Evolutionary conservation across 2,329 filamentous ascomycete species (phyloP).

Genomic region (Cucurbitaria berberidis): DNA sequence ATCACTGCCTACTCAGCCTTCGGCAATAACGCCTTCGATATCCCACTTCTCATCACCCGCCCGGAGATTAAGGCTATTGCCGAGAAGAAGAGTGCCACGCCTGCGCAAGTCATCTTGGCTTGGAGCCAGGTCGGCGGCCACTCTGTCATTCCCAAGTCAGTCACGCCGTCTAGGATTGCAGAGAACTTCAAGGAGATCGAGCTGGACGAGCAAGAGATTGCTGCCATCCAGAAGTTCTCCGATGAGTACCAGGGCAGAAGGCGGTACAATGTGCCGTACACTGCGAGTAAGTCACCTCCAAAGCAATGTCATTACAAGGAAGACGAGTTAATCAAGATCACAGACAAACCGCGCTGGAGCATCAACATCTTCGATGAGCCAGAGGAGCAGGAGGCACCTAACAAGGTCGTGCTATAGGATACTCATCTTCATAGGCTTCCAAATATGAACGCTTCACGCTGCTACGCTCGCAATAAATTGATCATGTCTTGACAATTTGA

Average conservation of each 20-base stretch:
- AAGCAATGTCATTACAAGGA: background rate
- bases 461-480: background rate
- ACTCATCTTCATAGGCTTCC: background rate
- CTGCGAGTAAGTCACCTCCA: constrained; percentile 40
- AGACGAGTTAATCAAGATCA: background rate
- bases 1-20: constrained; percentile 53
- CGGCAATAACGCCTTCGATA: constrained; percentile 49
- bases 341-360: constrained; percentile 44
- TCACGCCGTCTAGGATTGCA: constrained; percentile 32
- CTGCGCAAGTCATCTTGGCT: constrained; percentile 80
- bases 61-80: constrained; percentile 73
- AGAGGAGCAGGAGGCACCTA: constrained; percentile 39
- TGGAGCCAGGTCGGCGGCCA: constrained; percentile 77
- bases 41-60: constrained; percentile 69
- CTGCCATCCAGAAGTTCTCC: constrained; percentile 55
- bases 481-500: too few species aligned
- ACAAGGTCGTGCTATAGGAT: constrained; percentile 18
- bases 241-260: constrained; percentile 49
- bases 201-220: constrained; percentile 28
- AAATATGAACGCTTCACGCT: background rate
- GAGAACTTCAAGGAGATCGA: constrained; percentile 42
- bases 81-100: constrained; percentile 66
- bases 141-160: constrained; percentile 40
- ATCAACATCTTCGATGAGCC: constrained; percentile 37
- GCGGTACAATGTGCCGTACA: constrained; percentile 42